phyloP scores from a whole-genome alignment of 176 grass and related monocot genomes.

The Raddia guianensis region DNA sequence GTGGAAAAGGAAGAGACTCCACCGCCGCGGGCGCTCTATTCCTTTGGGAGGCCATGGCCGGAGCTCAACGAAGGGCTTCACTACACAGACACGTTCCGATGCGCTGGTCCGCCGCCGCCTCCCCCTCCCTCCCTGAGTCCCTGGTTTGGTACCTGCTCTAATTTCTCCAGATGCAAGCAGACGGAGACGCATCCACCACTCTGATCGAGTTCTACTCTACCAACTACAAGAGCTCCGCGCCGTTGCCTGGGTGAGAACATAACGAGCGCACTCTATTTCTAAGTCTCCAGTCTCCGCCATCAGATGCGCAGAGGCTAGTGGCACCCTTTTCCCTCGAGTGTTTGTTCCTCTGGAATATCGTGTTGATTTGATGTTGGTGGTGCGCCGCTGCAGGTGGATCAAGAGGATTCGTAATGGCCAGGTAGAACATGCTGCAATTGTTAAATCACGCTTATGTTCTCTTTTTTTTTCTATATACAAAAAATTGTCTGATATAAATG shows the following conservation, averaged over 20 bases:
- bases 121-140: background rate
- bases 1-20: slow-evolving; percentile 4
- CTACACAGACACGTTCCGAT: slow-evolving; percentile 71
- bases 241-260: slow-evolving; percentile 59
- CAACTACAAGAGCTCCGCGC: slow-evolving; percentile 86
- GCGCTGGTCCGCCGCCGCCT: slow-evolving; percentile 39
- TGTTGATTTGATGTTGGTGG: slow-evolving; percentile 34
- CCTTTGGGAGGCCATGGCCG: slow-evolving; percentile 73
- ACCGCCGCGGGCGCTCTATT: slow-evolving; percentile 38
- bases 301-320: background rate
- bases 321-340: slow-evolving; percentile 3
- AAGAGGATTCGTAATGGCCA: slow-evolving; percentile 85
- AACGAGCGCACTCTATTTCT: background rate
- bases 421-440: slow-evolving; percentile 37
- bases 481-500: background rate
- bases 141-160: slow-evolving; percentile 1
- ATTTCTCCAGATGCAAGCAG: slow-evolving; percentile 34
- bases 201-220: slow-evolving; percentile 75
- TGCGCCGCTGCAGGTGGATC: slow-evolving; percentile 64
- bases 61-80: slow-evolving; percentile 83
- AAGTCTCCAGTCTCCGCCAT: background rate
- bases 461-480: background rate
- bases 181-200: slow-evolving; percentile 26
- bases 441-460: background rate
- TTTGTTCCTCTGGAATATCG: slow-evolving; percentile 26